Evolutionary conservation across 129 eudicot species (phyloP).

Genomic region (Chrysanthemum seticuspe): DNA sequence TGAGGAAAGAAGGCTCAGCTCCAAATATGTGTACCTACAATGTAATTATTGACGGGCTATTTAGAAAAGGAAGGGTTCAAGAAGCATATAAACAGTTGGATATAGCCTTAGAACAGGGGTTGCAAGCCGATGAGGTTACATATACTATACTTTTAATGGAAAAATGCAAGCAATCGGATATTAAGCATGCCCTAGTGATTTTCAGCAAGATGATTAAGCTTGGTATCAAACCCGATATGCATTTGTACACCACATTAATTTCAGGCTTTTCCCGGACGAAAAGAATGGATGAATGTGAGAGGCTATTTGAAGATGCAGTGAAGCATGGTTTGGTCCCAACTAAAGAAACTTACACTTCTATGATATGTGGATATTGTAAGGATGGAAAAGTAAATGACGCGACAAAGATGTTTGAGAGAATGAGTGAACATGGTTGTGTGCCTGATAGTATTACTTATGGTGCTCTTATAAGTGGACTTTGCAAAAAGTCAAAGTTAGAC

Average conservation of each 20-base stretch:
- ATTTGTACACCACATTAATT: conserved; percentile 65
- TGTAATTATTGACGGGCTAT: conserved; percentile 55
- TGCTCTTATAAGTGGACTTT: conserved; percentile 86
- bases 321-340: conserved; percentile 67
- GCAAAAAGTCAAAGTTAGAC: conserved; percentile 61
- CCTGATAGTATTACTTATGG: conserved; percentile 88
- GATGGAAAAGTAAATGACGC: conserved; percentile 52
- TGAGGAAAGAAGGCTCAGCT: conserved; percentile 44
- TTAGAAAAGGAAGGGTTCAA: conserved; percentile 57
- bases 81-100: conserved; percentile 66
- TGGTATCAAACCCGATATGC: conserved; percentile 66
- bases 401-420: conserved; percentile 44
- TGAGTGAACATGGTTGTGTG: conserved; percentile 67
- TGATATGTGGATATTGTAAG: conserved; percentile 80
- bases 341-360: conserved; percentile 76
- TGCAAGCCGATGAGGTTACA: conserved; percentile 69
- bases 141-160: conserved; percentile 68
- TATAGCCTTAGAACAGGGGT: conserved; percentile 33
- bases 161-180: conserved; percentile 52
- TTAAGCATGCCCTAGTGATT: conserved; percentile 49
- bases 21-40: conserved; percentile 74
- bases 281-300: conserved; percentile 61
- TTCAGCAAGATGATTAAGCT: conserved; percentile 55
- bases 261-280: conserved; percentile 51
- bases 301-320: conserved; percentile 54